Evolutionary conservation across 164 flowering plant species (phyloP), one percentile per base, ranked within the genome.

Genomic region (Buxus sempervirens): DNA sequence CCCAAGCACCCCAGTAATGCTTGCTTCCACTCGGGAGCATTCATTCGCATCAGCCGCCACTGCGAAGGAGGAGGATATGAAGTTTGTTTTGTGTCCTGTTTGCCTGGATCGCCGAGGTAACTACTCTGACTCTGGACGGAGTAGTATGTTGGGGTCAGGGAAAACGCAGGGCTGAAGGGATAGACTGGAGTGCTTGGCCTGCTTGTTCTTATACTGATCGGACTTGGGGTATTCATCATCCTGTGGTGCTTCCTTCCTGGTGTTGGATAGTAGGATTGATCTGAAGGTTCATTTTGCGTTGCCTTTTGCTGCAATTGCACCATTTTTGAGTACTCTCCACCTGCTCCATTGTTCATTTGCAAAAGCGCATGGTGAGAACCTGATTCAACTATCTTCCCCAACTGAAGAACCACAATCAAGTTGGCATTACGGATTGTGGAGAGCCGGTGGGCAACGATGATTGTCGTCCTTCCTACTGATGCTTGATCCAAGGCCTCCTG

Each of bases 1-100:
- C 77, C 84, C 42, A 79, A 2, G 62, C 83, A 79, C 9, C 82
- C 86, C 19, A 78, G 74, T 16, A 75, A 8, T 15, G 72, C 70
- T 36, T 24, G 41, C 51, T 72, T 78, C 86, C 81, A 81, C 56
- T 83, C 84, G 0, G 77, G 77, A 18, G 72, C 74, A 63, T 70
- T 81, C 80, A 79, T 74, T 61, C 51, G 19, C 59, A 77, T 60
- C 36, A 81, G 54, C n/a, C 80, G 77, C 81, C 71, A 72, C 58
- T 74, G 82, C 1, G 72, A 75, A 14, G 79, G 68, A 0, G 63
- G 58, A 36, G 72, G 70, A 55, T 72, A n/a, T 49, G 68, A 65
- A 8, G 58, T 7, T 1, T 36, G 61, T 9, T 58, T 51, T 7
- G 12, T 19, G 27, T 68, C 48, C 54, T 25, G 62, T 23, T 63